Percentiles rank a stretch among this genome's conserved stretches.
Evolutionary conservation across 306 rosid genomes (phyloP).

Genomic region (Gastrolobium villosum): DNA sequence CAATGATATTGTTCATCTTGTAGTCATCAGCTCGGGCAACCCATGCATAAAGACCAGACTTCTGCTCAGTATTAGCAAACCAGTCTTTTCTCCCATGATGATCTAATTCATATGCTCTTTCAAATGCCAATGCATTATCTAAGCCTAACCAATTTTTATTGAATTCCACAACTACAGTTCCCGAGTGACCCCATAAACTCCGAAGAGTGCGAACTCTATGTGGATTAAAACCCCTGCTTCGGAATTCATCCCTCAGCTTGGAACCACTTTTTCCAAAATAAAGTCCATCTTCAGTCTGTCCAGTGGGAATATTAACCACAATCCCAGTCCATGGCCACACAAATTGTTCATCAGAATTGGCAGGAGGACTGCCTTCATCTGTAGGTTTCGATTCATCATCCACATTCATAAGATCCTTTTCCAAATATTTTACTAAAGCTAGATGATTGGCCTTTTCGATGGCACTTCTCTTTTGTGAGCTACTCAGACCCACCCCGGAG

Average conservation of each 20-base stretch:
- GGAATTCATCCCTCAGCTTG: constrained; percentile 86
- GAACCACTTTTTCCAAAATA: constrained; percentile 89
- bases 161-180: constrained; percentile 86
- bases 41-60: constrained; percentile 91
- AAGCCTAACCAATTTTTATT: constrained; percentile 86
- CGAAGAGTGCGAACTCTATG: constrained; percentile 73
- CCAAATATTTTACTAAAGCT: constrained; percentile 81
- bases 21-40: constrained; percentile 90
- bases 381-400: constrained; percentile 58
- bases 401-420: constrained; percentile 60
- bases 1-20: constrained; percentile 61
- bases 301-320: constrained; percentile 86
- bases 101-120: constrained; percentile 79
- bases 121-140: constrained; percentile 83
- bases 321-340: constrained; percentile 98
- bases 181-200: constrained; percentile 80
- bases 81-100: constrained; percentile 83
- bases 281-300: constrained; percentile 69
- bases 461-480: constrained; percentile 75
- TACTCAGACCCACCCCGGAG: constrained; percentile 90
- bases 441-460: constrained; percentile 86
- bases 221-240: constrained; percentile 80
- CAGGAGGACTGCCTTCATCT: constrained; percentile 45
- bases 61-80: constrained; percentile 55
- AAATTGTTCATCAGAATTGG: constrained; percentile 68